A percentile compares a stretch with the other conserved stretches of the same genome.
Evolutionary conservation across 225 moss, liverwort and hornwort genomes (phyloP).

Genomic region (Physcomitrellopsis africana): DNA sequence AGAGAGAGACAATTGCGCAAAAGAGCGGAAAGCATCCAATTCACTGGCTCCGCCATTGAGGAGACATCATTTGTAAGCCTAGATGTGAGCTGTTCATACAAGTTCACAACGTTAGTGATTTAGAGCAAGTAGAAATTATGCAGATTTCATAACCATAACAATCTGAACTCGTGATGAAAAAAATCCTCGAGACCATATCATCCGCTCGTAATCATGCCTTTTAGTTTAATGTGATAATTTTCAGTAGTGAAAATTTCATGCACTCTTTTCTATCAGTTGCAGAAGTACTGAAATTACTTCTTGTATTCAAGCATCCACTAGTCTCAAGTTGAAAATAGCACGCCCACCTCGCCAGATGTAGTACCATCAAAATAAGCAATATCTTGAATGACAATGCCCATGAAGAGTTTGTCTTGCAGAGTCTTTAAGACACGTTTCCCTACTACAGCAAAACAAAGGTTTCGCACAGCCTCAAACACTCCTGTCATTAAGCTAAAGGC

Average conservation of each 20-base stretch:
- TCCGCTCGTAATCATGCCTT: not conserved
- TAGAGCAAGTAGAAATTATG: not conserved
- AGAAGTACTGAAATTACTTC: constrained; percentile 62
- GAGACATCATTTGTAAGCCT: constrained; percentile 97
- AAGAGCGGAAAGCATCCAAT: constrained; percentile 98
- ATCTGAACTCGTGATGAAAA: not conserved
- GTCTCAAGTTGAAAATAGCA: constrained; percentile 62
- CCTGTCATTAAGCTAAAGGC: constrained; percentile 89
- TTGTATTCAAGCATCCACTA: constrained; percentile 59
- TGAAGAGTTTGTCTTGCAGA: constrained; percentile 92
- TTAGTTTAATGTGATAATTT: not conserved
- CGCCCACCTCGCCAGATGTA: constrained; percentile 93
- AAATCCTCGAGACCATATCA: not conserved
- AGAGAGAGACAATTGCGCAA: constrained; percentile 83
- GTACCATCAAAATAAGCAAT: constrained; percentile 99
- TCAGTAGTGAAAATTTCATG: not conserved
- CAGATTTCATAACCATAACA: not conserved
- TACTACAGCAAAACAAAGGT: constrained; percentile 96
- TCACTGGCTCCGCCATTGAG: constrained; percentile 99
- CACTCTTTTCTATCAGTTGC: constrained; percentile 19
- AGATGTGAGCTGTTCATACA: constrained; percentile 82
- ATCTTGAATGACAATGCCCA: constrained; percentile 92
- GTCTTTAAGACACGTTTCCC: constrained; percentile 98
- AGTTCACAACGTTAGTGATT: constrained; percentile 20
- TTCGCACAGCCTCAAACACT: constrained; percentile 88